Evolutionary conservation across 2,329 filamentous ascomycete genomes (phyloP), one percentile per base, ranked within the genome.

Genomic region (Colletotrichum incanum): DNA sequence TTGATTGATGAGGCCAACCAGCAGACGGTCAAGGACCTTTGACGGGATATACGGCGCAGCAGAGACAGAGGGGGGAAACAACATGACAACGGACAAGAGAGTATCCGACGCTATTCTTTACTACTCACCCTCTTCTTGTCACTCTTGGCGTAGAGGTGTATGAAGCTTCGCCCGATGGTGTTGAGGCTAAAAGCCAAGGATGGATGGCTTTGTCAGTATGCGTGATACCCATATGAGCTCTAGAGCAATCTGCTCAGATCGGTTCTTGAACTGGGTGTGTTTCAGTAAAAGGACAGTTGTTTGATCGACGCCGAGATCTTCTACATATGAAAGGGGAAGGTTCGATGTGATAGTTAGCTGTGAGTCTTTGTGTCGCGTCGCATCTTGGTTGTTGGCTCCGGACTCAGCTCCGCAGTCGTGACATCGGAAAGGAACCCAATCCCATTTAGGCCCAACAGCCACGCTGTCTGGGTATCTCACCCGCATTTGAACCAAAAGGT

Each of bases 401-500:
- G 65, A 56, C 31, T 26, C 37, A 31, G 65, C 26, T 45, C 56
- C 65, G 52, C 16, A 5, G n/a, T 37, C 34, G 6, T n/a, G 55
- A 31, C 16, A 28, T 65, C 54, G 54, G 54, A 62, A 26, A 14
- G 39, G 23, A 31, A 23, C 45, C 37, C 59, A 31, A 23, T 34
- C 37, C 59, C 41, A 39, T 41, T 55, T 26, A 3, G 45, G 65
- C 45, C n/a, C 41, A 54, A 64, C 28, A 39, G 31, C 37, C 37
- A 31, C 39, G n/a, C 20, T 56, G 64, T 50, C 47, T 34, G 31
- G 41, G 11, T 12, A 18, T 62, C 56, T 63, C 16, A 50, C 64
- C 50, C 56, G 64, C 56, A 23, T 62, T 34, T 5, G 50, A 20
- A 34, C 28, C 47, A 20, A 34, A 18, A 39, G 52, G n/a, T 56